Conservation (phyloP, 768 basidiomycete species). For the Panellus pusillus region DNA sequence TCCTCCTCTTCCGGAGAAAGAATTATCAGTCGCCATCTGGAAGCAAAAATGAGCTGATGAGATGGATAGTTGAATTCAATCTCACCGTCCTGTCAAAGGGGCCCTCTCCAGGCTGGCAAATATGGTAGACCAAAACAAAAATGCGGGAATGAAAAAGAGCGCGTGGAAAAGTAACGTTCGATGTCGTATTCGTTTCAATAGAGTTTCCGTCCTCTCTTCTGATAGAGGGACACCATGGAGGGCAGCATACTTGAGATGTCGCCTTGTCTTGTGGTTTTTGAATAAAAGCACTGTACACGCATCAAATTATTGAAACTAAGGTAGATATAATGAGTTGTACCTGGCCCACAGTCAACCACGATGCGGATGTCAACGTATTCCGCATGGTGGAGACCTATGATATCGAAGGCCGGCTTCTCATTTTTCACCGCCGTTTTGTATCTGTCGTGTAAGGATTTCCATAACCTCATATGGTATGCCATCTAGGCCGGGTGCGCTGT, state of each 20-base stretch:
- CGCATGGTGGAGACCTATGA: background rate
- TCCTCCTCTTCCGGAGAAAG: constrained; percentile 94
- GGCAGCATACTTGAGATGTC: constrained; percentile 50
- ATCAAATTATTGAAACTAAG: background rate
- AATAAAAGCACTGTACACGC: constrained; percentile 46
- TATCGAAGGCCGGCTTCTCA: constrained; percentile 10
- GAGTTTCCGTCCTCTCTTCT: constrained; percentile 49
- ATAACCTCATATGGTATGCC: no score
- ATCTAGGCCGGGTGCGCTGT: no score
- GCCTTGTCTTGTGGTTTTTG: constrained; percentile 53
- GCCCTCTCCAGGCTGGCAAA: constrained; percentile 74
- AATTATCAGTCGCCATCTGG: constrained; percentile 83
- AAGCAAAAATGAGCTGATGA: constrained; percentile 1
- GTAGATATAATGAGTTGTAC: background rate
- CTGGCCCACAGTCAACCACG: constrained; percentile 69
- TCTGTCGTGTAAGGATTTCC: no score
- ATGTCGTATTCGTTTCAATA: constrained; percentile 49
- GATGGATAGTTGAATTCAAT: constrained; percentile 5
- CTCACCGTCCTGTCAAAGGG: constrained; percentile 83
- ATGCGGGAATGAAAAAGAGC: constrained; percentile 61
- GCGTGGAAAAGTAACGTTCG: constrained; percentile 51
- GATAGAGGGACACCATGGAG: constrained; percentile 51
- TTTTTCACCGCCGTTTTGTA: background rate
- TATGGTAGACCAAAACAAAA: constrained; percentile 67
- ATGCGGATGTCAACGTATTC: constrained; percentile 42